Evolutionary conservation across 1,284 basidiomycete species (phyloP), one percentile per base, ranked within the genome.

Genomic region (Melampsora americana): DNA sequence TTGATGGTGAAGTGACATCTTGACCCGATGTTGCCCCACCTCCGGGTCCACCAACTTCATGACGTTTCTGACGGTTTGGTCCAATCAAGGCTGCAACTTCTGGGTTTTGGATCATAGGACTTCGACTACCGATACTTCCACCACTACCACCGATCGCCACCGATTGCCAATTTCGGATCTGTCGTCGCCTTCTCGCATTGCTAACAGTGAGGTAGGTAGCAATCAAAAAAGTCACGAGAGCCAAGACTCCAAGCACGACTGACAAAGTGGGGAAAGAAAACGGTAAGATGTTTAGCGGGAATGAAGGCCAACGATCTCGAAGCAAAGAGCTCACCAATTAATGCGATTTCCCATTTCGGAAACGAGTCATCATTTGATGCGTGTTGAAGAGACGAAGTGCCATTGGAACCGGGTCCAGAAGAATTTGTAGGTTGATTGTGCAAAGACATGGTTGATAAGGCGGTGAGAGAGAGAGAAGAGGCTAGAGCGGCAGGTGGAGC

Each of bases 51-150:
- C 59, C 56, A 26, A 26, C n/a, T 5, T 44, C 42, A n/a, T 35
- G 69, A 20, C 26, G 26, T 44, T 61, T 61, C n/a, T 42, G 42
- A 35, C 35, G 35, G 9, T 3, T 35, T 18, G 42, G 53, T 4
- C 69, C 69, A n/a, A 70, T 70, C 9, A 70, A n/a, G 3, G 69
- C 69, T 3, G 69, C 53, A 20, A 30, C 70, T 53, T 64, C 44
- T 30, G 56, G 59, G 32, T 72, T 64, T 48, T 65, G 70, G 12
- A 72, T 72, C 70, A 72, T 72, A 20, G 70, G 70, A 56, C 70
- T 72, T 35, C 61, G 39, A 48, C 70, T 72, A 5, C 70, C 70
- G 16, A 42, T 59, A n/a, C 70, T 65, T 3, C 32, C 59, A 9
- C 42, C 56, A 16, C 61, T 70, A 2, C 28, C 50, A 5, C 69